Evolutionary conservation across 1,139 yeast genomes (phyloP), one percentile per base, ranked within the genome.

Genomic region (Wickerhamomyces sp.): DNA sequence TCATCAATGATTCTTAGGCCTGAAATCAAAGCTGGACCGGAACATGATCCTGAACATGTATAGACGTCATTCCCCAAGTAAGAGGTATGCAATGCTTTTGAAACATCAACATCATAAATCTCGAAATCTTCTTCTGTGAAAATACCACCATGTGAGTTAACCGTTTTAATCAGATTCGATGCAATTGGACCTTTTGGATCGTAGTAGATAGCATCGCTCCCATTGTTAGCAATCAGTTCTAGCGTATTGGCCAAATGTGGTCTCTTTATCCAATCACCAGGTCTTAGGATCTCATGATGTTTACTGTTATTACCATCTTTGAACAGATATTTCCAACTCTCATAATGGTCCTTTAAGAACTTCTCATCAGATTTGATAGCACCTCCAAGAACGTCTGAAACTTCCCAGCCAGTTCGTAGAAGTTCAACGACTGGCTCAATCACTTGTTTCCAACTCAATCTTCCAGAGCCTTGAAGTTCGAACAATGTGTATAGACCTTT

Each of bases 141-240:
- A 3, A 87, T 63, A 0, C 95, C 95, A 10, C 85, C 85, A 27
- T 68, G 57, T 9, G 53, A 38, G 21, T 63, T 61, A 21, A 72
- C 66, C 1, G 69, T 55, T 4, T 54, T 44, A 4, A 77, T 78
- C 50, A 85, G 61, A 12, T 70, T 56, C 8, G 67, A 60, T 0
- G 75, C 93, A 32, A 86, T 76, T n/a, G 83, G 81, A 0, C 91
- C 89, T 0, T 72, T 49, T 0, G 95, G 87, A 48, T 88, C 95
- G 55, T 91, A 91, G 51, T 89, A 91, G 0, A 83, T 65, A 3
- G 75, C 86, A 28, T 73, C 71, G 22, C 85, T 74, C 1, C 96
- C 97, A 53, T 82, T 78, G 16, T 61, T 54, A 2, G 95, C 96
- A 37, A 91, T 66, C 32, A 67, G 45, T 39, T 72, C 73, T 31